Evolutionary conservation across 163 green algal species (phyloP), one percentile per base, ranked within the genome.

Genomic region (Scenedesmus sp.): DNA sequence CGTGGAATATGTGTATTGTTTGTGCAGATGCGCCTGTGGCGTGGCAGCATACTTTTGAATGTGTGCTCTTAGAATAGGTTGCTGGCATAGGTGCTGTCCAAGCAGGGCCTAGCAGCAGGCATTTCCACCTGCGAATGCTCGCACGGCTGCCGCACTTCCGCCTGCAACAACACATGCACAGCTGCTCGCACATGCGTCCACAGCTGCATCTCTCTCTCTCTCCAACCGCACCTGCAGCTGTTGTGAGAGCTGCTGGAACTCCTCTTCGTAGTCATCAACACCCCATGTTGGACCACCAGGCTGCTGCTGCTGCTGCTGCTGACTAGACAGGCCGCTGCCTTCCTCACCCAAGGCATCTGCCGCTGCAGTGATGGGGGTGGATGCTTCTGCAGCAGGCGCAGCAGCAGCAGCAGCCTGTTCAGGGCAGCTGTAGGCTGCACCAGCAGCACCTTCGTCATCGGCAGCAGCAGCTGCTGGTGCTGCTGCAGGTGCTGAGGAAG

Each of bases 191-290:
- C 53, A 68, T 68, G 59, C n/a, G n/a, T n/a, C n/a, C n/a, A n/a
- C n/a, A n/a, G 30, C 65, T 6, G 30, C 30, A 0, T 76, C 30
- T 5, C 30, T 76, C 7, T 2, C 65, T 40, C 9, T 7, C 65
- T 7, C 65, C 30, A 3, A 2, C 16, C 85, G 7, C 49, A 90
- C 85, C 72, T 90, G 85, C 72, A 90, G 72, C 37, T 90, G 85
- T 7, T 85, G 5, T 42, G 70, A 85, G 13, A 90, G 72, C 72
- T 90, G 85, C n/a, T 37, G 72, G 70, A 90, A 42, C 85, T 90
- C 85, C 26, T 90, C 85, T n/a, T 90, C 85, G 59, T 90, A 90
- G 30, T 85, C 43, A n/a, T 35, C 30, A 42, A 73, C 53, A 0
- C 43, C n/a, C 85, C 85, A 90, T 30, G 70, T 59, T 30, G 85